Conservation (phyloP, 1,284 basidiomycete genomes). For the Macrocystidia cucumis region DNA sequence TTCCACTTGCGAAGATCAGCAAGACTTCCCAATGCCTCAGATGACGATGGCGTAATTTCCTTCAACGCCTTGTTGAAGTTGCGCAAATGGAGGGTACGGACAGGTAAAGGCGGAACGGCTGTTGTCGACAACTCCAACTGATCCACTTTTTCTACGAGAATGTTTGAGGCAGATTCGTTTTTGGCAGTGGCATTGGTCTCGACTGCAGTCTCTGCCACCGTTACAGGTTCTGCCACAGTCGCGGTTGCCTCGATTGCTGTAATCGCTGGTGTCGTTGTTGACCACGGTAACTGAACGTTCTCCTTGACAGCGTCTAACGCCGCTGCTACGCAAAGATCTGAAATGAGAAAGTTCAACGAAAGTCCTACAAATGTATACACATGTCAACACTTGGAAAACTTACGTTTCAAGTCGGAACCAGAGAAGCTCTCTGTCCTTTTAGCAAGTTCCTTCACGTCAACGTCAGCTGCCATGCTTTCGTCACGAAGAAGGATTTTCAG, state of each 20-base stretch:
- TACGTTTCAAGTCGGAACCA: conserved; percentile 90
- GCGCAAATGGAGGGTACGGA: conserved; percentile 42
- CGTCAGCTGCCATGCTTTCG: conserved; percentile 62
- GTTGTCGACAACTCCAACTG: conserved; percentile 8
- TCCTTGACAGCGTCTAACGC: conserved; percentile 88
- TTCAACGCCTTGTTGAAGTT: conserved; percentile 80
- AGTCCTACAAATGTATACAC: conserved; percentile 5
- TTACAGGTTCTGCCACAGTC: neutral
- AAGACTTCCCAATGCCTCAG: conserved; percentile 74
- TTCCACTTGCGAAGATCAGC: conserved; percentile 87
- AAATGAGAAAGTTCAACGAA: conserved; percentile 10
- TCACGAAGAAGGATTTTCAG: conserved; percentile 77
- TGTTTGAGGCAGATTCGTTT: no score
- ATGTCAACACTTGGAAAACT: conserved; percentile 21
- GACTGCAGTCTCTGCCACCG: neutral
- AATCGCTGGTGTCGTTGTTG: no score
- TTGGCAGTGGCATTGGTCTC: neutral
- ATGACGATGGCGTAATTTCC: conserved; percentile 83
- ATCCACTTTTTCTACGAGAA: no score
- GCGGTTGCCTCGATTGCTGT: no score
- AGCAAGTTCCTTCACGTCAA: conserved; percentile 60
- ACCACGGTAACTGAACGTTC: conserved; percentile 74
- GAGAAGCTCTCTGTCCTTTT: conserved; percentile 81
- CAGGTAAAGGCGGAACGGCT: conserved; percentile 9
- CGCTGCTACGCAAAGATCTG: conserved; percentile 86